Conservation (phyloP, 2,329 filamentous ascomycete genomes). For the Aspergillus ibericus region DNA sequence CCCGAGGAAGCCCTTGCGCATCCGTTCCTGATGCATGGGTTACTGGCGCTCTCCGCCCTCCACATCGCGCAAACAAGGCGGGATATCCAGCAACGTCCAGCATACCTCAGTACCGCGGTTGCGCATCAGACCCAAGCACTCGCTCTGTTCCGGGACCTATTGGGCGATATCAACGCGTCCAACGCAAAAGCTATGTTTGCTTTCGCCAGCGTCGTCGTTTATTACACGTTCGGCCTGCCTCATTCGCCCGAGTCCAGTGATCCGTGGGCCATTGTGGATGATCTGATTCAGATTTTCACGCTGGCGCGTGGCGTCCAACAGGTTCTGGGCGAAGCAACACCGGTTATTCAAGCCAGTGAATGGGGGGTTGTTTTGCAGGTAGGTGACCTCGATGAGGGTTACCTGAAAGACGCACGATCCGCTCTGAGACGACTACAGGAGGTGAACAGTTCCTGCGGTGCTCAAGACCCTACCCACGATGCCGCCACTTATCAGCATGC, state of each 20-base stretch:
- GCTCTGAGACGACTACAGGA: constrained; percentile 26
- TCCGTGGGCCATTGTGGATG: constrained; percentile 31
- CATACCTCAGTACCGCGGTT: constrained; percentile 39
- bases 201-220: constrained; percentile 37
- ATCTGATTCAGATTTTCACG: constrained; percentile 35
- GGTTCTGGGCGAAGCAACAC: constrained; percentile 29
- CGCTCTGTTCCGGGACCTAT: constrained; percentile 34
- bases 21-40: constrained; percentile 39
- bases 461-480: constrained; percentile 25
- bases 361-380: constrained; percentile 32
- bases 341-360: constrained; percentile 25
- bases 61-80: constrained; percentile 34
- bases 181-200: constrained; percentile 46
- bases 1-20: constrained; percentile 36
- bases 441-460: constrained; percentile 27
- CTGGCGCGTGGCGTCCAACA: constrained; percentile 37
- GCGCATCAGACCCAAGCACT: constrained; percentile 37
- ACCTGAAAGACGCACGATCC: constrained; percentile 22
- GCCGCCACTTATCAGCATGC: constrained; percentile 22
- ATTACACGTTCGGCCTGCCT: constrained; percentile 41
- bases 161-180: constrained; percentile 32
- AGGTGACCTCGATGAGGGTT: constrained; percentile 20
- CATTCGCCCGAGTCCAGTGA: constrained; percentile 28
- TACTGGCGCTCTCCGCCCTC: constrained; percentile 36
- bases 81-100: constrained; percentile 23